These are phyloP conservation scores for Corylus heterophylla DNA, from an alignment of 306 rosid species.

Conservation along the genomic window DNA sequence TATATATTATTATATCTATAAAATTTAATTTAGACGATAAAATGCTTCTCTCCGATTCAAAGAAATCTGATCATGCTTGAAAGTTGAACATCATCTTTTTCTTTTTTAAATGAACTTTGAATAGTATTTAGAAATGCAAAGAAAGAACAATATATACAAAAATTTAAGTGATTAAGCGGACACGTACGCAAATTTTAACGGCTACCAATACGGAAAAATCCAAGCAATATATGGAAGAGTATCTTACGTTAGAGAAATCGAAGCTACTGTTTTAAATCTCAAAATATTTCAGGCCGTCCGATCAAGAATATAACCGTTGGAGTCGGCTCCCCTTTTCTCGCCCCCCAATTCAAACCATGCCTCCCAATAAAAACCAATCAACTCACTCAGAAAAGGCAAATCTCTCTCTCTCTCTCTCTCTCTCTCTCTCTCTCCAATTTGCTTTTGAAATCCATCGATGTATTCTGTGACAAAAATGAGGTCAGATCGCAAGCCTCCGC, in stretches of 20 bases:
- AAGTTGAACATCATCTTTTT: too few relatives aligned
- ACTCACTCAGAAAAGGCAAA: neutral
- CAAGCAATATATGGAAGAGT: neutral
- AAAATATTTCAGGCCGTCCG: slow-evolving; percentile 26
- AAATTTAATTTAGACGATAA: too few relatives aligned
- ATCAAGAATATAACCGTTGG: slow-evolving; percentile 57
- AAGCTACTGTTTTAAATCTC: neutral
- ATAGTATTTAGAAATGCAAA: neutral
- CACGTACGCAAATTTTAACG: neutral
- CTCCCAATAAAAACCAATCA: slow-evolving; percentile 16
- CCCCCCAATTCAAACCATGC: slow-evolving; percentile 25
- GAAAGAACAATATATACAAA: neutral
- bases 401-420: neutral
- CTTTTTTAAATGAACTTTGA: too few relatives aligned
- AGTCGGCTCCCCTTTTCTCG: slow-evolving; percentile 30
- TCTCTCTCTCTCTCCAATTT: neutral
- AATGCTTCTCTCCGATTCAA: too few relatives aligned
- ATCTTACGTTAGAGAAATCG: neutral
- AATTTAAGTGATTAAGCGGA: too few relatives aligned
- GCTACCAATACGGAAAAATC: neutral
- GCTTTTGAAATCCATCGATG: slow-evolving; percentile 11
- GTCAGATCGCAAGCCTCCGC: slow-evolving; percentile 65
- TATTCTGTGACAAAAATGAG: slow-evolving; percentile 51
- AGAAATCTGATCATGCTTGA: too few relatives aligned
- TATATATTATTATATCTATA: too few relatives aligned